A percentile compares a stretch with the other conserved stretches of the same genome.
Conservation (phyloP, 345 rosid species). For the Moringa oleifera region DNA sequence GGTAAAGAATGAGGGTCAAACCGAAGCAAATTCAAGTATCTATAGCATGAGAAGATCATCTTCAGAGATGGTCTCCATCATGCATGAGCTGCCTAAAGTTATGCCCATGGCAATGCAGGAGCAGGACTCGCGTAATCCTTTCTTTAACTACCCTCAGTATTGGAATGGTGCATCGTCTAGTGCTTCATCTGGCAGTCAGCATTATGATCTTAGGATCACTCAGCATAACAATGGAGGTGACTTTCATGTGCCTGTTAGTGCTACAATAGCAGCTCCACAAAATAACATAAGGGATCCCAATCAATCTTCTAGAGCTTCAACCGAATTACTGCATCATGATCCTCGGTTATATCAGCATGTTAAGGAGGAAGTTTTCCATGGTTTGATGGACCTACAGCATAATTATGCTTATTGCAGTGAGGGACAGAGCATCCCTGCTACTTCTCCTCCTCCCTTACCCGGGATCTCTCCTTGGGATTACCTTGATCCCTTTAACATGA, state of each 20-base stretch:
- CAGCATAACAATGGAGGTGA: neutral
- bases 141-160: neutral
- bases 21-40: too few species aligned
- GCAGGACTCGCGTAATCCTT: neutral
- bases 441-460: neutral
- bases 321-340: neutral
- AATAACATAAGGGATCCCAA: neutral
- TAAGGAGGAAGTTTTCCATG: neutral
- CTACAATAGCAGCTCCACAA: neutral
- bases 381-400: neutral
- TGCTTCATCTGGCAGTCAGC: neutral
- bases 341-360: neutral
- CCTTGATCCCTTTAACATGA: neutral
- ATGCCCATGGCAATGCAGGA: neutral
- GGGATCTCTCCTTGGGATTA: constrained; percentile 2
- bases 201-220: neutral
- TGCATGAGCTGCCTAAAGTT: neutral
- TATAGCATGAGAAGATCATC: neutral
- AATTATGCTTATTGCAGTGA: constrained; percentile 14
- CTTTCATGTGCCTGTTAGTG: neutral
- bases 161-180: neutral
- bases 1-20: neutral
- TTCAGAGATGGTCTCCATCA: neutral
- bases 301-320: neutral
- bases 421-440: neutral